A percentile compares a stretch with the other conserved stretches of the same genome.
Evolutionary conservation across 805 yeast species (phyloP).

Genomic region (Metschnikowia colocasiae): DNA sequence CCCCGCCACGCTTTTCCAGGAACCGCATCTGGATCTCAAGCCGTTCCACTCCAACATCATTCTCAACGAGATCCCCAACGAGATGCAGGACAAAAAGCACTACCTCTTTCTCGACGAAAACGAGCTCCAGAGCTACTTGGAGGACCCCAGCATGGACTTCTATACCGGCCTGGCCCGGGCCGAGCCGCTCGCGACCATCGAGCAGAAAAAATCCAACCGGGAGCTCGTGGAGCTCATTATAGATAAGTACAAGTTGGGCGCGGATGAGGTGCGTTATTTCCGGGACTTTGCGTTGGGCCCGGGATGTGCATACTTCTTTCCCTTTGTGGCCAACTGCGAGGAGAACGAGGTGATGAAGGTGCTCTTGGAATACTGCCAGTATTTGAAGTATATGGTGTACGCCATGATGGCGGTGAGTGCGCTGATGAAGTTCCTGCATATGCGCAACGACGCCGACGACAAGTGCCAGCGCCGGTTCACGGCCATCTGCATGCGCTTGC

Average conservation of each 20-base stretch:
- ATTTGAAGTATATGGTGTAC: constrained; percentile 19
- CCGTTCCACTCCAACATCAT: constrained; percentile 20
- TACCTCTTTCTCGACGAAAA: constrained; percentile 15
- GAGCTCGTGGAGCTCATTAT: constrained; percentile 13
- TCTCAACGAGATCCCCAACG: constrained; percentile 11
- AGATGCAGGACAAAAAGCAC: constrained; percentile 8
- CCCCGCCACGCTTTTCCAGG: constrained; percentile 6
- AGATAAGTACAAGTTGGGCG: constrained; percentile 14
- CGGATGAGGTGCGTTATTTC: constrained; percentile 14
- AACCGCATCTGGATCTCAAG: constrained; percentile 11
- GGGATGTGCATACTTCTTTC: constrained; percentile 13
- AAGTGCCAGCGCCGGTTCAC: constrained; percentile 16
- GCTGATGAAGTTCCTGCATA: constrained; percentile 13
- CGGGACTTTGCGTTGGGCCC: constrained; percentile 11
- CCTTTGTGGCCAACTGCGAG: constrained; percentile 14
- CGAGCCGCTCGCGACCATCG: neutral
- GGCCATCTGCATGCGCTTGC: constrained; percentile 18
- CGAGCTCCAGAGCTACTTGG: constrained; percentile 15
- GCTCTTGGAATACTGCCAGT: constrained; percentile 19
- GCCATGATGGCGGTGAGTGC: constrained; percentile 20
- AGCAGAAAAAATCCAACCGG: constrained; percentile 5
- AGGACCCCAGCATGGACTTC: constrained; percentile 9
- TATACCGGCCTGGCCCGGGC: neutral
- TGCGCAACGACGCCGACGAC: constrained; percentile 13
- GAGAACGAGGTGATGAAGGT: constrained; percentile 18